Conservation (phyloP, 2,329 filamentous ascomycete genomes). For the Microsporum canis region DNA sequence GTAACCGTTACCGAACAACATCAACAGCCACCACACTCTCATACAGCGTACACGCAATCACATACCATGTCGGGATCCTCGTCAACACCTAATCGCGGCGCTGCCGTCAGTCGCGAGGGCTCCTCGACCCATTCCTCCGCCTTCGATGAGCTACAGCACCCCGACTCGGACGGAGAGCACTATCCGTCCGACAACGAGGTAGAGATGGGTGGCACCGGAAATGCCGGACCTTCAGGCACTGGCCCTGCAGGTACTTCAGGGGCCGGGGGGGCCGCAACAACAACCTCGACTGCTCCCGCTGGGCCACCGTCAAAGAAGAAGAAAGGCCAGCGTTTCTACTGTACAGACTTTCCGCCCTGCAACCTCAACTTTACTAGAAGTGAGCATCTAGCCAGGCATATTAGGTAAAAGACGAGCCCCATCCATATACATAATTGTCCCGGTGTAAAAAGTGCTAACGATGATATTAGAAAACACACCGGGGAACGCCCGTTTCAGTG, state of each 20-base stretch:
- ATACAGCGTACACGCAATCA: not conserved
- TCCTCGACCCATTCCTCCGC: slow-evolving; percentile 52
- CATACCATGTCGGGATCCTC: not conserved
- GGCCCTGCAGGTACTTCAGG: slow-evolving; percentile 52
- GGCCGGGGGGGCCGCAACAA: slow-evolving; percentile 48
- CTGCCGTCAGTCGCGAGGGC: slow-evolving; percentile 42
- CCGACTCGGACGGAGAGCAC: slow-evolving; percentile 4
- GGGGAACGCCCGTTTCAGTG: slow-evolving; percentile 95
- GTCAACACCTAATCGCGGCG: not conserved
- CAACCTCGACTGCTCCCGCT: slow-evolving; percentile 36
- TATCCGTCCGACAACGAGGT: slow-evolving; percentile 21
- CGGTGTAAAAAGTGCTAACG: not conserved
- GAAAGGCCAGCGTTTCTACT: slow-evolving; percentile 92
- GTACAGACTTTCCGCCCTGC: slow-evolving; percentile 87
- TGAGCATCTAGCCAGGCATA: slow-evolving; percentile 89
- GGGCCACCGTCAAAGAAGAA: slow-evolving; percentile 77
- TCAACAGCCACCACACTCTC: not conserved
- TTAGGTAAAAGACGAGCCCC: slow-evolving; percentile 50
- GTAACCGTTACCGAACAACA: not conserved
- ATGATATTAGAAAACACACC: slow-evolving; percentile 70
- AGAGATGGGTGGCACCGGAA: slow-evolving; percentile 59
- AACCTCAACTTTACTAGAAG: slow-evolving; percentile 90
- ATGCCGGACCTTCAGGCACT: slow-evolving; percentile 34
- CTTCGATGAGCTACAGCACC: slow-evolving; percentile 4
- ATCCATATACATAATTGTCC: not conserved